Percentiles rank a stretch among this genome's conserved stretches.
Evolutionary conservation across 75 land plant species (phyloP).

Genomic region (Isoetes taiwanensis): DNA sequence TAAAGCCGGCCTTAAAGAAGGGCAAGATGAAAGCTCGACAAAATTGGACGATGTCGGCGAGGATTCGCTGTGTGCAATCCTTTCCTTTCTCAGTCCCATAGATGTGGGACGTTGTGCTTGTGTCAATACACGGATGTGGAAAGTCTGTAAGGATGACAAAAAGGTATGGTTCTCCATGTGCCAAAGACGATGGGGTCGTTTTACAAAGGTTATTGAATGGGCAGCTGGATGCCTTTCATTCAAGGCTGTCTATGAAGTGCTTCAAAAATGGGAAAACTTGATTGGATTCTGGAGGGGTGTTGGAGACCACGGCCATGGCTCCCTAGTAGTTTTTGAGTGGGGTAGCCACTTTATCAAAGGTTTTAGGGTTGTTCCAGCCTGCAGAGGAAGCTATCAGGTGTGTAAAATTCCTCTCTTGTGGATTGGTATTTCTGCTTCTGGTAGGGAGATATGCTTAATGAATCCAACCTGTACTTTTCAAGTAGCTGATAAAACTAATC

Average conservation of each 20-base stretch:
- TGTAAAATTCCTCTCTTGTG: slow-evolving; percentile 53
- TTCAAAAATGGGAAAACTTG: slow-evolving; percentile 46
- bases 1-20: too few relatives aligned
- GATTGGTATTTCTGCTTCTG: slow-evolving; percentile 33
- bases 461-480: slow-evolving; percentile 24
- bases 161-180: slow-evolving; percentile 51
- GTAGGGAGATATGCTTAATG: slow-evolving; percentile 31
- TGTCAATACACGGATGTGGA: slow-evolving; percentile 34
- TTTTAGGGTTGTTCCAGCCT: slow-evolving; percentile 40
- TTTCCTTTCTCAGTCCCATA: slow-evolving; percentile 61
- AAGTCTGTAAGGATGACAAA: slow-evolving; percentile 35
- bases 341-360: slow-evolving; percentile 32
- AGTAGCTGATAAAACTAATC: too few relatives aligned
- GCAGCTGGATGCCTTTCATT: slow-evolving; percentile 29
- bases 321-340: slow-evolving; percentile 71
- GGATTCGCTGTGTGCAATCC: slow-evolving; percentile 48
- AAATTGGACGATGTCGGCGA: slow-evolving; percentile 18
- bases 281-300: slow-evolving; percentile 87
- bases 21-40: neutral
- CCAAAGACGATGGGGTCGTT: slow-evolving; percentile 53
- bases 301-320: slow-evolving; percentile 19
- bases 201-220: slow-evolving; percentile 40
- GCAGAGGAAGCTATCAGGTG: slow-evolving; percentile 32
- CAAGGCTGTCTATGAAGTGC: slow-evolving; percentile 34
- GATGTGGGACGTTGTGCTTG: slow-evolving; percentile 51